Base-by-base conservation (phyloP, 2,329 filamentous ascomycete genomes). In the Leptographium flavum region DNA sequence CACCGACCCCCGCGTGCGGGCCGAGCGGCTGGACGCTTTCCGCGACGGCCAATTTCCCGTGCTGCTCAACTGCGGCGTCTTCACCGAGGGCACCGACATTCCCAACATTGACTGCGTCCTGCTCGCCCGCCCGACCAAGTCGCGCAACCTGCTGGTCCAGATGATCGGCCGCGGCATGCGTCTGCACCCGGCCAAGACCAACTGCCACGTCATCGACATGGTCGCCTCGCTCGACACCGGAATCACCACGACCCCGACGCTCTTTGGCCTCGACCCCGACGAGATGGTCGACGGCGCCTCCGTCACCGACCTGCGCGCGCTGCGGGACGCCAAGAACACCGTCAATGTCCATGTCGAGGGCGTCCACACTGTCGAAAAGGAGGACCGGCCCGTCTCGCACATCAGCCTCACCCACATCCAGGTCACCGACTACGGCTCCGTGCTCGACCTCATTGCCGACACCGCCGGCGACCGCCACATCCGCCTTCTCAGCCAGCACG, bases 121-220 rank as follows among this genome's bases (percentile, higher is more conserved):
- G 9, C 71, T 98, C 9, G 87, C 83, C 4, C 71, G 92, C 22
- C 92, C 92, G 0, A 98, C 92, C 1, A 80, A 81, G 53, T 96
- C 92, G 15, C 79, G 84, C n/a, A 96, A 95, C 54, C 67, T 98
- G 3, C 74, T 98, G 1, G 79, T 96, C 1, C 92, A 98, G 62
- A 98, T 98, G 92, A 94, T 98, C 50, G 92, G 92, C 1, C 76
- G 92, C 55, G 92, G 92, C 5, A 84, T 98, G 77, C 78, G 92
- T 36, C 65, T 95, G 33, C 74, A 86, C 58, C 69, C 79, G 1
- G 83, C 75, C 13, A 98, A 98, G 62, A 66, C 79, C 33, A 77
- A 96, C 57, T 98, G 92, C 54, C 92, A 96, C 59, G 71, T 98
- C 48, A 93, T 98, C 56, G 92, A 98, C 61, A 87, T 98, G 78